Evolutionary conservation across 1,139 yeast species (phyloP).

Genomic region (Blastobotrys persicus): DNA sequence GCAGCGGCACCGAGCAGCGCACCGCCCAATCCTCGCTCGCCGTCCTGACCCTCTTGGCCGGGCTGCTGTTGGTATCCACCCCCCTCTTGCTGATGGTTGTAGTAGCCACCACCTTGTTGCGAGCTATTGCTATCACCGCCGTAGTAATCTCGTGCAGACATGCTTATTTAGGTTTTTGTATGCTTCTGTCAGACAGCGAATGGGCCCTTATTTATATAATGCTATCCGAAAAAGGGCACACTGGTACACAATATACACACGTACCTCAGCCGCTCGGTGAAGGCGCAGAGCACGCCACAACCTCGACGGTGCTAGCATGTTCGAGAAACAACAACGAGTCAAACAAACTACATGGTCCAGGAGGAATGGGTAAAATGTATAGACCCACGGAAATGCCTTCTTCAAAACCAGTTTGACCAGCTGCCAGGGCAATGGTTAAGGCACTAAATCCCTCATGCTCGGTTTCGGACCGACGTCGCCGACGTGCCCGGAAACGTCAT

Average conservation of each 20-base stretch:
- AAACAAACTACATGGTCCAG: too few species aligned
- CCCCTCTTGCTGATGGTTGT: conserved; percentile 15
- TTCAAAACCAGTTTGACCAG: too few species aligned
- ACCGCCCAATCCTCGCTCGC: conserved; percentile 58
- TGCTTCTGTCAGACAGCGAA: background rate
- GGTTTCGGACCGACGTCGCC: too few species aligned
- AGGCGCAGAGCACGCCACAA: too few species aligned
- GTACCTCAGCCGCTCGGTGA: background rate
- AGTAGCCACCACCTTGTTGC: conserved; percentile 6
- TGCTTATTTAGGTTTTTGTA: conserved; percentile 1
- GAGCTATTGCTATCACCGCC: conserved; percentile 10
- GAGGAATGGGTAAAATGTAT: too few species aligned
- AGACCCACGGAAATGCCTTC: too few species aligned
- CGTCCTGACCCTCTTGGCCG: conserved; percentile 29
- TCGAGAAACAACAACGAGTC: too few species aligned
- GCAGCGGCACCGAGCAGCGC: conserved; percentile 59
- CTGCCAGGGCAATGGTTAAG: too few species aligned
- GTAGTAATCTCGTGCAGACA: conserved; percentile 21
- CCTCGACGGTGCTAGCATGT: too few species aligned
- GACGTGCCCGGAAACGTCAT: too few species aligned
- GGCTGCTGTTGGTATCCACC: conserved; percentile 25
- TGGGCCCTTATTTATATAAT: background rate
- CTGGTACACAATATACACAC: conserved; percentile 3
- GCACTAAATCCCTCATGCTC: too few species aligned
- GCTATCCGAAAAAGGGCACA: background rate